A percentile compares a stretch with the other conserved stretches of the same genome.
Conservation (phyloP, 176 grass and related monocot species). For the Zoysia japonica region DNA sequence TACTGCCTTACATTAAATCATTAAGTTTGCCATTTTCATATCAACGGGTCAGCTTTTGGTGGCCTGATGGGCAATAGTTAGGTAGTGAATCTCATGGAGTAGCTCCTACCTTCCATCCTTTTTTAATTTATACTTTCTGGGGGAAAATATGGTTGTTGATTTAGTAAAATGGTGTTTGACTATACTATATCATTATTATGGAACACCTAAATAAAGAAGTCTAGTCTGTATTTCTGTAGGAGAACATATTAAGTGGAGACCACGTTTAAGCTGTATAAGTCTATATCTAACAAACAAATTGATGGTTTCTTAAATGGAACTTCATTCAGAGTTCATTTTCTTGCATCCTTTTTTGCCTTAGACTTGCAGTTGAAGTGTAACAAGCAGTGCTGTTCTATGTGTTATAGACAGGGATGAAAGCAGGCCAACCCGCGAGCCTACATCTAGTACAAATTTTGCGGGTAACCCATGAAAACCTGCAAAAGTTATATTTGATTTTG, state of each 20-base stretch:
- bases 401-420: neutral
- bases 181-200: neutral
- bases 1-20: neutral
- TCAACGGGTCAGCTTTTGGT: neutral
- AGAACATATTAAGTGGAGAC: neutral
- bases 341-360: neutral
- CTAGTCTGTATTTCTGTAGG: neutral
- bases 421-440: too few relatives aligned
- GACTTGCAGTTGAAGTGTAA: neutral
- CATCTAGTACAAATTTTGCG: too few relatives aligned
- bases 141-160: neutral
- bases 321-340: neutral
- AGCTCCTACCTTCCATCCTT: neutral
- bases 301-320: neutral
- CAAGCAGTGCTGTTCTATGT: neutral
- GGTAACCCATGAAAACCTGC: too few relatives aligned
- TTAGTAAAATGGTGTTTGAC: neutral
- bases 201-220: neutral
- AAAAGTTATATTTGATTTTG: too few relatives aligned
- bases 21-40: neutral
- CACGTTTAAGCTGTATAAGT: neutral
- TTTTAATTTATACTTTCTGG: neutral
- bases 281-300: neutral
- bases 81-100: neutral
- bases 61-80: neutral